A percentile compares a stretch with the other conserved stretches of the same genome.
These are phyloP conservation scores for Echinochloa phyllopogon DNA, from an alignment of 176 grass and related monocot species.

Conservation along the genomic window DNA sequence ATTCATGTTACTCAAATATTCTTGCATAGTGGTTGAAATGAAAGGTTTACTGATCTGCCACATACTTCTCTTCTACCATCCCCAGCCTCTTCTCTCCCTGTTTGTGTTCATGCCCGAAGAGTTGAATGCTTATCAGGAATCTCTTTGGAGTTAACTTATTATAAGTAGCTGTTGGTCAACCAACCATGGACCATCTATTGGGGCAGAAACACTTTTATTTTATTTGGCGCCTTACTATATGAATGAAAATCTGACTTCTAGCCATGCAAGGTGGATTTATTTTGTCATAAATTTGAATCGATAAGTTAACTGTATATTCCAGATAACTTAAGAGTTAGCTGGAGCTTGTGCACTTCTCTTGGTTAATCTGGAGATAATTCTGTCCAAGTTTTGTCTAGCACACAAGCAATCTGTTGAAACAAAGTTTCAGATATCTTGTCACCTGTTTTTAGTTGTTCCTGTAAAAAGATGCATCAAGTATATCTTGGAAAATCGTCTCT, in stretches of 20 bases:
- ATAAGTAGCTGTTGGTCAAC: background rate
- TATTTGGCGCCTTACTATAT: background rate
- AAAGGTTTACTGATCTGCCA: constrained; percentile 21
- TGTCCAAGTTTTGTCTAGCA: background rate
- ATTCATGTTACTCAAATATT: constrained; percentile 42
- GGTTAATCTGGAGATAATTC: background rate
- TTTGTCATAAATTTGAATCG: background rate
- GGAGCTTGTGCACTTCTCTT: background rate
- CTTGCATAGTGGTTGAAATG: constrained; percentile 28
- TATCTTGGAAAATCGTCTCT: background rate
- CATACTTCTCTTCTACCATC: constrained; percentile 1
- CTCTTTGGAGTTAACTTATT: constrained; percentile 18
- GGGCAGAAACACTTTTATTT: constrained; percentile 2
- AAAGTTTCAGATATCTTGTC: constrained; percentile 25
- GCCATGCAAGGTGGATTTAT: constrained; percentile 2
- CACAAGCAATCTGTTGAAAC: background rate
- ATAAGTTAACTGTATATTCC: constrained; percentile 14
- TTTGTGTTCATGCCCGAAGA: background rate
- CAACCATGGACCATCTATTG: constrained; percentile 1
- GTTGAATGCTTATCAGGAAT: constrained; percentile 7
- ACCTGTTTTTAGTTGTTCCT: background rate
- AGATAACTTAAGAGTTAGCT: constrained; percentile 14
- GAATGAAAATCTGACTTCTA: background rate
- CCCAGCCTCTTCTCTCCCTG: background rate
- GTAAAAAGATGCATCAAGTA: background rate